Evolutionary conservation across 495 filamentous ascomycete genomes (phyloP).

Genomic region (Pyrenopolyporus hunteri): DNA sequence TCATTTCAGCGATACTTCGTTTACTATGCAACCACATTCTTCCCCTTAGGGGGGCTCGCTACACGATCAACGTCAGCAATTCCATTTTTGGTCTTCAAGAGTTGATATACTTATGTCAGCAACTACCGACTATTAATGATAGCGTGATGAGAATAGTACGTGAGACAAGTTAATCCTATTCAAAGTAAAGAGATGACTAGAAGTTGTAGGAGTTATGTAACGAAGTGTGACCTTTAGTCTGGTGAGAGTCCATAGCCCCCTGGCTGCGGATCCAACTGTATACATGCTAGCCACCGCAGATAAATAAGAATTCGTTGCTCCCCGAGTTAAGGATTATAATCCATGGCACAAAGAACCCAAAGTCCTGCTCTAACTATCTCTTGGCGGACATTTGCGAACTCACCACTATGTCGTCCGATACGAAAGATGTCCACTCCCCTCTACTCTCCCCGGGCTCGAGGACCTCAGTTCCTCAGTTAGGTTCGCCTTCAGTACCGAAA

Average conservation of each 20-base stretch:
- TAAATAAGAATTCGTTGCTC: slow-evolving; percentile 5
- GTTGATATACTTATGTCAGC: slow-evolving; percentile 25
- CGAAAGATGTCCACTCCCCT: slow-evolving; percentile 32
- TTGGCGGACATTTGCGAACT: not conserved
- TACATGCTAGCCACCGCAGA: not conserved
- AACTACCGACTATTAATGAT: not conserved
- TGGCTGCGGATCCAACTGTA: not conserved
- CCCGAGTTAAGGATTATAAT: not conserved
- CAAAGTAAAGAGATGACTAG: slow-evolving; percentile 15
- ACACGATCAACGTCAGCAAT: slow-evolving; percentile 23
- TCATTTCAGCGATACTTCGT: not conserved
- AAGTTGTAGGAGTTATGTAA: slow-evolving; percentile 15
- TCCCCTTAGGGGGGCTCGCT: not conserved
- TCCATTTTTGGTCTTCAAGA: slow-evolving; percentile 1
- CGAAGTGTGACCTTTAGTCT: slow-evolving; percentile 13
- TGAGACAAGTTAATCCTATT: slow-evolving; percentile 14
- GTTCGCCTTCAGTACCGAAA: slow-evolving; percentile 16
- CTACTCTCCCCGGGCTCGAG: slow-evolving; percentile 19
- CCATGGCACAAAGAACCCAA: not conserved
- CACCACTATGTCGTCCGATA: slow-evolving; percentile 28
- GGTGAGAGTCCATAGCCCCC: slow-evolving; percentile 6
- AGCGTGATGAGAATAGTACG: slow-evolving; percentile 7
- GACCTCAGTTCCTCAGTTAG: slow-evolving; percentile 17
- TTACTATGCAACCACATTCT: not conserved
- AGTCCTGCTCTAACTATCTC: not conserved